Percentiles rank a stretch among this genome's conserved stretches.
phyloP scores from a whole-genome alignment of 352 stramenopile species.

The Phytophthora capsici region DNA sequence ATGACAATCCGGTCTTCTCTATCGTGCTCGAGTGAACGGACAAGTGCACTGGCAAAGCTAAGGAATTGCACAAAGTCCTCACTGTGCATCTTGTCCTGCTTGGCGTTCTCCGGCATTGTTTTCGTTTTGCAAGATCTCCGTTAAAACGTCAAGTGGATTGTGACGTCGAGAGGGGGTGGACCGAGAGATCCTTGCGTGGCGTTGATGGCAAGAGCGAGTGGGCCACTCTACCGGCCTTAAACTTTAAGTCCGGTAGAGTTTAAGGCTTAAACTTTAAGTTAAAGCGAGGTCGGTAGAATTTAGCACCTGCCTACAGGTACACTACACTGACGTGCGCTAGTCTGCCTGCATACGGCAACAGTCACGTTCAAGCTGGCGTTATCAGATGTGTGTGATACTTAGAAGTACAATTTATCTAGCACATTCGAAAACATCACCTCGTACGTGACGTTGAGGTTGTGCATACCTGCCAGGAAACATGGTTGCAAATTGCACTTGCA shows the following conservation, averaged over 20 bases:
- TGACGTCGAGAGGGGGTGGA: background rate
- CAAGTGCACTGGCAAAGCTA: slow-evolving; percentile 2
- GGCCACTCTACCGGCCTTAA: background rate
- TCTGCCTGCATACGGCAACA: background rate
- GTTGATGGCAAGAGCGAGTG: background rate
- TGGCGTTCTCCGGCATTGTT: slow-evolving; percentile 3
- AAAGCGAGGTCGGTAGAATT: no score
- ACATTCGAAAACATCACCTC: no score
- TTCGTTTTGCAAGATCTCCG: background rate
- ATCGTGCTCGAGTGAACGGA: slow-evolving; percentile 5
- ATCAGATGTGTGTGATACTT: background rate
- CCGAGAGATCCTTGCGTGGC: background rate
- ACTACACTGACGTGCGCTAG: background rate
- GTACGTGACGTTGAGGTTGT: no score
- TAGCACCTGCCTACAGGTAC: no score
- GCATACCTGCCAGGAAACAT: no score
- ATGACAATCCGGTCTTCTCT: background rate
- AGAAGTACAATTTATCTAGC: no score
- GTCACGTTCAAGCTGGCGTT: background rate
- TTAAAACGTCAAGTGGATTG: slow-evolving; percentile 1
- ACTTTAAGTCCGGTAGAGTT: no score
- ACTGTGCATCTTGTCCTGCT: background rate
- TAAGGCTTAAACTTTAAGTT: no score
- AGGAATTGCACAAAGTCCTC: slow-evolving; percentile 11
- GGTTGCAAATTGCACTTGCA: no score